A percentile compares a stretch with the other conserved stretches of the same genome.
Evolutionary conservation across 306 rosid genomes (phyloP).

Genomic region (Sesbania bispinosa): DNA sequence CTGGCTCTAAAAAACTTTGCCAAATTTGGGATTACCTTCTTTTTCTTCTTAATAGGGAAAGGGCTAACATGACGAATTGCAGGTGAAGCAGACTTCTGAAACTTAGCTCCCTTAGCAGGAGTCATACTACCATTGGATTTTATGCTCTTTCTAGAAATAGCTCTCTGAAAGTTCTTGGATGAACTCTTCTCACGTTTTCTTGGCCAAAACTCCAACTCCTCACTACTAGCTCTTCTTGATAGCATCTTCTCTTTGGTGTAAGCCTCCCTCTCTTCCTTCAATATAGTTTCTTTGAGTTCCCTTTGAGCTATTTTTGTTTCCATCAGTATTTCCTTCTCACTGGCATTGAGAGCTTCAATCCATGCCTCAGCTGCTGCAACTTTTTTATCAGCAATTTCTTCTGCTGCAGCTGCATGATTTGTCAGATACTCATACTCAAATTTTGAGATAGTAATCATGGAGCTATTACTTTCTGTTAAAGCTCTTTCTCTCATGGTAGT

Average conservation of each 20-base stretch:
- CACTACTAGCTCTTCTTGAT: constrained; percentile 42
- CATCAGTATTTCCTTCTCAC: constrained; percentile 70
- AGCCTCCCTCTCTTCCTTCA: constrained; percentile 43
- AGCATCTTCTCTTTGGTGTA: constrained; percentile 35
- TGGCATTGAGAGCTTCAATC: constrained; percentile 86
- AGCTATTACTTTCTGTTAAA: constrained; percentile 44
- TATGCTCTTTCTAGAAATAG: constrained; percentile 41
- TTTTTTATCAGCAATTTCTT: constrained; percentile 79
- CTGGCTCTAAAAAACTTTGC: constrained; percentile 58
- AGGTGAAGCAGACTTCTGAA: constrained; percentile 60
- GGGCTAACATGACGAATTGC: constrained; percentile 43
- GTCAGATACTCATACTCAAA: constrained; percentile 78
- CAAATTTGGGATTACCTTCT: constrained; percentile 60
- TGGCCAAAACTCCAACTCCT: constrained; percentile 39
- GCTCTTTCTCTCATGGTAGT: constrained; percentile 56
- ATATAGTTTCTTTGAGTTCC: constrained; percentile 49
- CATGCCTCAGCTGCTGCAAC: constrained; percentile 84
- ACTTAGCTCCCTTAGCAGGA: constrained; percentile 44
- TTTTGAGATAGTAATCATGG: constrained; percentile 67
- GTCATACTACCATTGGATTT: constrained; percentile 39
- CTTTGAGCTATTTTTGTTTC: constrained; percentile 49
- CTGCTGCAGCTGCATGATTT: constrained; percentile 63
- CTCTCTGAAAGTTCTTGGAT: constrained; percentile 33
- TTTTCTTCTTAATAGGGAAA: constrained; percentile 60
- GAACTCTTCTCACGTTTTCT: constrained; percentile 44